Percentiles rank a stretch among this genome's conserved stretches.
Conservation (phyloP, 768 basidiomycete species). For the Russula brevipes region DNA sequence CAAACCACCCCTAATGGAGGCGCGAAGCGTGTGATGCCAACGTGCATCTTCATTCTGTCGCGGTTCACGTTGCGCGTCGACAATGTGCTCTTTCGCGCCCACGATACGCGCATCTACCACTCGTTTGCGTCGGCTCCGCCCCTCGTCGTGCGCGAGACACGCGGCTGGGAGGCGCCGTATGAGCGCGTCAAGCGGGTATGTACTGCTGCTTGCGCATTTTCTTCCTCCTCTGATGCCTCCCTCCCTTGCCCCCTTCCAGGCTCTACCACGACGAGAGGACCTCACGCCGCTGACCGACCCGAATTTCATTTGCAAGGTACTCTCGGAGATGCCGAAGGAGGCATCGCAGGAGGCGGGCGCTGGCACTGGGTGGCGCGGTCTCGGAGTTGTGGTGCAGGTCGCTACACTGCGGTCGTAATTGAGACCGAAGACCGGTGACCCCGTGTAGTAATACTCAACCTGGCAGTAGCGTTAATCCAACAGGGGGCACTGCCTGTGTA, state of each 20-base stretch:
- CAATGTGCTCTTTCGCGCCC: constrained; percentile 84
- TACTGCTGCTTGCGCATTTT: constrained; percentile 25
- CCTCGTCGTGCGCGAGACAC: constrained; percentile 69
- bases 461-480: not conserved
- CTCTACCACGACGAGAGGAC: constrained; percentile 69
- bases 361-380: constrained; percentile 79
- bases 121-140: constrained; percentile 61
- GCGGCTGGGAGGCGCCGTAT: constrained; percentile 91
- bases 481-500: constrained; percentile 1
- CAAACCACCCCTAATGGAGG: not conserved
- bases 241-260: constrained; percentile 35
- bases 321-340: constrained; percentile 57
- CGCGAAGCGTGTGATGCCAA: constrained; percentile 90
- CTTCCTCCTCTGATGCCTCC: not conserved
- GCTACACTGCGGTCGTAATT: constrained; percentile 31
- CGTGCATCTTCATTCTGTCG: constrained; percentile 83
- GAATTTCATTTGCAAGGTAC: constrained; percentile 69
- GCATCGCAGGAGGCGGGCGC: constrained; percentile 58
- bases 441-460: not conserved
- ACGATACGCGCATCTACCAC: constrained; percentile 88
- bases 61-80: constrained; percentile 95
- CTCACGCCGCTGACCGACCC: constrained; percentile 84
- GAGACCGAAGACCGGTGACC: not conserved
- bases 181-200: constrained; percentile 68
- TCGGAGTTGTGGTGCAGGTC: constrained; percentile 63